Percentiles rank a stretch among this genome's conserved stretches.
These are phyloP conservation scores for Grigorovia jiainica DNA, from an alignment of 805 yeast species.

Conservation along the genomic window DNA sequence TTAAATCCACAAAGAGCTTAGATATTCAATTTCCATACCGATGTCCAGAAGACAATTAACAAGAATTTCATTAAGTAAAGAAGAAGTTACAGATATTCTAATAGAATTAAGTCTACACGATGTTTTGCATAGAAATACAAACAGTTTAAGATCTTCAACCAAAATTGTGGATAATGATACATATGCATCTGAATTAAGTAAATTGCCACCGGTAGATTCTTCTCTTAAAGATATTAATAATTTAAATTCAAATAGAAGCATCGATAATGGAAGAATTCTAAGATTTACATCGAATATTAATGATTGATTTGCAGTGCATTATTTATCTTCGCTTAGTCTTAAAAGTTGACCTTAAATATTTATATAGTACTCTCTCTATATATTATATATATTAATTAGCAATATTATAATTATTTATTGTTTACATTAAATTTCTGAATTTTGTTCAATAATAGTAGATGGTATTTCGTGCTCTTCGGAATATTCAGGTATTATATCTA, in stretches of 20 bases:
- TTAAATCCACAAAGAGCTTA: too few relatives aligned
- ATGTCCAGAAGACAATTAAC: too few relatives aligned
- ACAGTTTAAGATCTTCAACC: slow-evolving; percentile 3
- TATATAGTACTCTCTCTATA: too few relatives aligned
- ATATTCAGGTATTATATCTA: slow-evolving; percentile 9
- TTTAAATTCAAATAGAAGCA: background rate
- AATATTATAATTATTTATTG: background rate
- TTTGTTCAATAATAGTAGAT: background rate
- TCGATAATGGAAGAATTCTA: background rate
- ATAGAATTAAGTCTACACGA: background rate
- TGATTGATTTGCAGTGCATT: background rate
- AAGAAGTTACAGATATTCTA: background rate
- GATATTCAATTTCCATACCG: too few relatives aligned
- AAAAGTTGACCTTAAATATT: too few relatives aligned
- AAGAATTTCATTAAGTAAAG: background rate
- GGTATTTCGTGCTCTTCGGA: slow-evolving; percentile 1
- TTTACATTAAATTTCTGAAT: background rate
- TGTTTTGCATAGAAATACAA: background rate
- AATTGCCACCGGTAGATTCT: background rate
- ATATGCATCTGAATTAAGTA: background rate
- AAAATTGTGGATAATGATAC: background rate
- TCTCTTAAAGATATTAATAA: background rate
- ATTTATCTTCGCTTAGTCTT: background rate
- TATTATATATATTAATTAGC: background rate
- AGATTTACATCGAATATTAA: background rate